Evolutionary conservation across 2,329 filamentous ascomycete genomes (phyloP), one percentile per base, ranked within the genome.

Genomic region (Penicillium corylophilum): DNA sequence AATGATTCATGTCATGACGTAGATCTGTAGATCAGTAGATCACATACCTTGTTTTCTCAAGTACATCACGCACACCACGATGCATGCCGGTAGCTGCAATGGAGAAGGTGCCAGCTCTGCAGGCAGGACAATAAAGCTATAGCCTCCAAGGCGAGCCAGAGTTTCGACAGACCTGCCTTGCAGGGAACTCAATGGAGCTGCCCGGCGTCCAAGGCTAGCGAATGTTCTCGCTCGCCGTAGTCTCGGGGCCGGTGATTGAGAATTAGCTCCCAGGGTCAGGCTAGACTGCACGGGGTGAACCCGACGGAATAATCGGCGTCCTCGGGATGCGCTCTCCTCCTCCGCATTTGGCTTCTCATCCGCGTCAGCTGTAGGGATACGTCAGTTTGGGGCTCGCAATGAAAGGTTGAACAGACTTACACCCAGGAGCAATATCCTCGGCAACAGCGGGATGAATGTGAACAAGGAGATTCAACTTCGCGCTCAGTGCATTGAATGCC

Each of bases 111-210:
- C 67, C 57, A 74, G 70, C 13, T 72, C 67, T 1, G 46, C 51
- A 1, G 72, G 72, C 5, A 75, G 61, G 6, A 59, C 63, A 18
- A 78, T 56, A 49, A 69, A 65, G 51, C 71, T 70, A 49, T 74
- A 63, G 6, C 75, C 75, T 43, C 75, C 75, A 22, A 78, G 64
- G 12, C 72, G 71, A 41, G 72, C 65, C 18, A 77, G 62, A n/a
- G 64, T 68, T 45, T 76, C 74, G 15, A 77, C 39, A 12, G 64
- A 58, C 42, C 59, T 71, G n/a, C 69, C 71, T 41, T 57, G 65
- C 46, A 77, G 53, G 10, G 68, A 66, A 38, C 64, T 64, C 60
- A 73, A 68, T 6, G 61, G 59, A 41, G 56, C 53, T 10, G 60
- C 53, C 22, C 63, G 65, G 49, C 50, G 54, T 6, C 63, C 48